A percentile compares a stretch with the other conserved stretches of the same genome.
Conservation (phyloP, 2,329 filamentous ascomycete genomes). For the Talaromyces piceae region DNA sequence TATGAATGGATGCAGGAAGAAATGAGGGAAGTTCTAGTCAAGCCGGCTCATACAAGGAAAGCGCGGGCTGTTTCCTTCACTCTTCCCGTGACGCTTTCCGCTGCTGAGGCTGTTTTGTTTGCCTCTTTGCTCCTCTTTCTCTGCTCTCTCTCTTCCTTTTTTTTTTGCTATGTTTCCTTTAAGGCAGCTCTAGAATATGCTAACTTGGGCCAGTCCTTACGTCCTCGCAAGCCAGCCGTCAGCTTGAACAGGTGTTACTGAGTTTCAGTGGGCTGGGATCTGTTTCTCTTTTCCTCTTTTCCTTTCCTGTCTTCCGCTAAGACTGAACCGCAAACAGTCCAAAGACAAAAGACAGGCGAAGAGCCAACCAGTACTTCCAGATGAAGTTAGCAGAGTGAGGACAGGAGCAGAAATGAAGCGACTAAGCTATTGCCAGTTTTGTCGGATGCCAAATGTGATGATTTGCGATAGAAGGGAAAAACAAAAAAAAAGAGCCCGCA, state of each 20-base stretch:
- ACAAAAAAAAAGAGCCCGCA: not conserved
- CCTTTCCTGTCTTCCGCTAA: not conserved
- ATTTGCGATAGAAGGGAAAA: not conserved
- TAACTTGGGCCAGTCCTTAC: not conserved
- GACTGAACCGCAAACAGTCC: not conserved
- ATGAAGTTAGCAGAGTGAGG: not conserved
- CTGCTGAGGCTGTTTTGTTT: not conserved
- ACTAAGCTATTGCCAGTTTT: not conserved
- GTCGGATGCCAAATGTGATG: not conserved
- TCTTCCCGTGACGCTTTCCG: constrained; percentile 31
- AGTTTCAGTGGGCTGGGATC: not conserved
- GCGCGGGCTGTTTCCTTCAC: not conserved
- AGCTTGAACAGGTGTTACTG: not conserved
- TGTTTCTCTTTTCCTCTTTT: not conserved
- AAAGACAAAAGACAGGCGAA: not conserved
- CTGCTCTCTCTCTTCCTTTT: not conserved
- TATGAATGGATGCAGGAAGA: not conserved
- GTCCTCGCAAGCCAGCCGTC: not conserved
- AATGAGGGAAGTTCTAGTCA: not conserved
- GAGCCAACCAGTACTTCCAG: not conserved
- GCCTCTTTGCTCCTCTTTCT: not conserved
- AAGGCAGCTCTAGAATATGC: constrained; percentile 2
- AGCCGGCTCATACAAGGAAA: not conserved
- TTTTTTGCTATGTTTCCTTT: not conserved
- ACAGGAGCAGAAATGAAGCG: not conserved